Evolutionary conservation across 768 basidiomycete genomes (phyloP).

Genomic region (Pholiota molesta): DNA sequence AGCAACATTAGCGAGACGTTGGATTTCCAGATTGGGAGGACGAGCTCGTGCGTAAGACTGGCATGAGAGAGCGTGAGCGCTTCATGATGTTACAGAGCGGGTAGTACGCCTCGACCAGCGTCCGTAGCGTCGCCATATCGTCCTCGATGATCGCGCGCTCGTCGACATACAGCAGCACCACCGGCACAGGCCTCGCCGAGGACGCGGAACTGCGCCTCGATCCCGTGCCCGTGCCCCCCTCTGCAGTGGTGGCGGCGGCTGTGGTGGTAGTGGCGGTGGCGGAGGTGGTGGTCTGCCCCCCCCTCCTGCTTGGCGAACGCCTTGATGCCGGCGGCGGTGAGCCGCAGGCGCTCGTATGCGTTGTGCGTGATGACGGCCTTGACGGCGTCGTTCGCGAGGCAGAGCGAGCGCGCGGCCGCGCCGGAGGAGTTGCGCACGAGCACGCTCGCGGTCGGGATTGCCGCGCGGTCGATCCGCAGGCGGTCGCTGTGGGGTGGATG

Average conservation of each 20-base stretch:
- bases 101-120: constrained; percentile 79
- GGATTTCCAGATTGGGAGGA: constrained; percentile 97
- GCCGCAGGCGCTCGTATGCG: constrained; percentile 80
- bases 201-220: constrained; percentile 69
- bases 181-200: constrained; percentile 85
- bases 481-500: constrained; percentile 71
- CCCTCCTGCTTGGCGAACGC: constrained; percentile 88
- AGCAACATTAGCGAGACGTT: constrained; percentile 85
- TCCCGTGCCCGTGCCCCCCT: too few relatives aligned
- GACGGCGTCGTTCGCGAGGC: constrained; percentile 85
- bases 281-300: not conserved
- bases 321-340: constrained; percentile 94
- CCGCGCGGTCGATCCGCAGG: constrained; percentile 59
- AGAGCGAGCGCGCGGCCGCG: constrained; percentile 76
- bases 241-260: not conserved
- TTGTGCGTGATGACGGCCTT: constrained; percentile 81
- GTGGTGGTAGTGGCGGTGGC: too few relatives aligned
- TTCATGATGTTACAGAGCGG: constrained; percentile 73
- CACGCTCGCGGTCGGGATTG: constrained; percentile 76
- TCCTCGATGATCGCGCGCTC: constrained; percentile 60
- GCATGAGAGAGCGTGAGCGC: constrained; percentile 41
- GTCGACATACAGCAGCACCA: constrained; percentile 83
- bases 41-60: constrained; percentile 76
- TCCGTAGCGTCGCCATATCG: constrained; percentile 57
- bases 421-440: constrained; percentile 87